phyloP scores from a whole-genome alignment of 2,329 filamentous ascomycete species.

The Alternaria burnsii region DNA sequence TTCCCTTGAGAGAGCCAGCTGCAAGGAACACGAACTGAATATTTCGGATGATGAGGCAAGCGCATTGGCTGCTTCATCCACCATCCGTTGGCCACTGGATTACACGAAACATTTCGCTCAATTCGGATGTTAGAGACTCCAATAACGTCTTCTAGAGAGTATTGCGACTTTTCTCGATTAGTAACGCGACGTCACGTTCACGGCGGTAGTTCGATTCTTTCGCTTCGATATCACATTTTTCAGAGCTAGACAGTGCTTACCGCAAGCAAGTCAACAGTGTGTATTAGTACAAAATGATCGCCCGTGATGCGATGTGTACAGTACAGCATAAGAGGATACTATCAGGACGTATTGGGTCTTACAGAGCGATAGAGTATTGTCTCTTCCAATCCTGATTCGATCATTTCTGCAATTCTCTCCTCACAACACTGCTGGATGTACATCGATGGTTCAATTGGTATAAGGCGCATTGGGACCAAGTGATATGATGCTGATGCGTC shows the following conservation, averaged over 20 bases:
- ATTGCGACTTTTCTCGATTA: background rate
- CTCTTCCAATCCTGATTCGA: background rate
- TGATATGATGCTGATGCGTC: background rate
- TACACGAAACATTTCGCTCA: too few relatives aligned
- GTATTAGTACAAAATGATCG: background rate
- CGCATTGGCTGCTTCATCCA: background rate
- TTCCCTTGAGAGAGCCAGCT: slow-evolving; percentile 30
- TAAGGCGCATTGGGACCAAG: background rate
- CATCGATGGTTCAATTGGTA: background rate
- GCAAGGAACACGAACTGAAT: background rate
- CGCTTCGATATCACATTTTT: background rate
- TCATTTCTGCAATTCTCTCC: background rate
- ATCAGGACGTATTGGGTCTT: background rate
- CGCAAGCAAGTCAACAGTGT: background rate
- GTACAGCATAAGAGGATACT: background rate
- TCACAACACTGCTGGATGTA: background rate
- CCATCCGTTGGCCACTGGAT: background rate
- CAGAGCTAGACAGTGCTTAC: background rate
- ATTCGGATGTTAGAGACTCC: background rate
- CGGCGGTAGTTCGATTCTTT: background rate
- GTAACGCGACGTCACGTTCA: background rate
- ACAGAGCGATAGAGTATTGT: background rate
- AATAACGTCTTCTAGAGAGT: too few relatives aligned
- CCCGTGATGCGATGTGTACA: background rate
- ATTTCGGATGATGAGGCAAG: background rate